phyloP scores from a whole-genome alignment of 441 rosid genomes.

The Gossypium davidsonii region DNA sequence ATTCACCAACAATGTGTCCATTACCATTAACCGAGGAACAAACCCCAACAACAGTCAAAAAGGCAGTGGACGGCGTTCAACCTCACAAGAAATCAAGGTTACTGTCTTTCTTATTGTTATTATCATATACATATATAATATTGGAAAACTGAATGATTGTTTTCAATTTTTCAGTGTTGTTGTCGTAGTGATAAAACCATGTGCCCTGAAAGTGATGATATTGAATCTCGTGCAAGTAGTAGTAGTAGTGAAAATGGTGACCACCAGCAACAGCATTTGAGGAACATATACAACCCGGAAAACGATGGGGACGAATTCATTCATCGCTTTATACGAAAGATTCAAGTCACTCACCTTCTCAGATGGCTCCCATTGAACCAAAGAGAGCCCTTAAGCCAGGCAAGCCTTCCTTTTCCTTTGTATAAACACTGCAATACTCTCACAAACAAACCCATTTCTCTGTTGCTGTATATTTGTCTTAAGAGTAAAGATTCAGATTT shows the following conservation, averaged over 20 bases:
- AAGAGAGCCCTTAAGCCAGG: conserved; percentile 7
- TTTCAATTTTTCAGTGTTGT: neutral
- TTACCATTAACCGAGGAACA: neutral
- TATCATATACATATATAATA: neutral
- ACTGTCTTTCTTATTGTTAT: neutral
- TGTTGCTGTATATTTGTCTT: neutral
- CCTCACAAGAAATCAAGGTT: conserved; percentile 9
- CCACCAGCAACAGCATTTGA: conserved; percentile 14
- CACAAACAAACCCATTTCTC: neutral
- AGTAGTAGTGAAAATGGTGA: conserved; percentile 9
- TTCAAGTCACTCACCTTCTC: conserved; percentile 20
- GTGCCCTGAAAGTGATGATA: conserved; percentile 26
- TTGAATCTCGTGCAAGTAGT: conserved; percentile 17
- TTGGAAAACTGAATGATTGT: neutral
- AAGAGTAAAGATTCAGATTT: neutral
- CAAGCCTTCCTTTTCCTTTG: neutral
- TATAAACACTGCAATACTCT: neutral
- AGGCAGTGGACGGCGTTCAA: neutral
- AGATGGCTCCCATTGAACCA: conserved; percentile 33
- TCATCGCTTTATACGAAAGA: conserved; percentile 17
- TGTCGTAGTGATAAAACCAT: conserved; percentile 2
- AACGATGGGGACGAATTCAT: conserved; percentile 15
- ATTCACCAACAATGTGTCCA: neutral
- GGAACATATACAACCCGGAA: conserved; percentile 12
- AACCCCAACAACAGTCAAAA: neutral